Evolutionary conservation across 148 eudicot species (phyloP).

Genomic region (Pharnaceum exiguum): DNA sequence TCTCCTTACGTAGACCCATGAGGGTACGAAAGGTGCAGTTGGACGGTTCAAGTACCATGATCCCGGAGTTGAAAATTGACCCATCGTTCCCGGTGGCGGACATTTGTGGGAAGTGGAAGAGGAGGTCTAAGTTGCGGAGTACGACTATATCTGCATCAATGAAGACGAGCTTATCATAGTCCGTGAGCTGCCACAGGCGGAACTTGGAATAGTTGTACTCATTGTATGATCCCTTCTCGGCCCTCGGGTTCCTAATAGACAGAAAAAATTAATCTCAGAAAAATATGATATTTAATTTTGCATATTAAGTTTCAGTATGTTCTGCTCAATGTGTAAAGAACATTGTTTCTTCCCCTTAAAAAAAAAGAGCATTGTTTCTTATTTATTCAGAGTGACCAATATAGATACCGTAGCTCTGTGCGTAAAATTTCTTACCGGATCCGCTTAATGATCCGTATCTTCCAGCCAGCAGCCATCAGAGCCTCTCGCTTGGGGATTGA

Average conservation of each 20-base stretch:
- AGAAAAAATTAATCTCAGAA: no score
- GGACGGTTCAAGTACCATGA: slow-evolving; percentile 93
- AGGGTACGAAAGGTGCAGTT: slow-evolving; percentile 69
- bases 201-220: slow-evolving; percentile 95
- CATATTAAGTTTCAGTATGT: no score
- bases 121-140: slow-evolving; percentile 60
- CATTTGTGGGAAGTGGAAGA: slow-evolving; percentile 80
- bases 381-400: no score
- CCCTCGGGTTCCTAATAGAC: slow-evolving; percentile 78
- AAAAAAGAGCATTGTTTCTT: no score
- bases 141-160: slow-evolving; percentile 75
- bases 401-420: no score
- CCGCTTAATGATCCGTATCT: slow-evolving; percentile 60
- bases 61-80: slow-evolving; percentile 80
- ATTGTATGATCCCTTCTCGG: slow-evolving; percentile 64
- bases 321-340: no score
- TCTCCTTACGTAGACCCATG: slow-evolving; percentile 50
- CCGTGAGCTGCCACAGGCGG: slow-evolving; percentile 83
- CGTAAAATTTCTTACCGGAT: no score
- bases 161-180: slow-evolving; percentile 73
- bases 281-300: no score
- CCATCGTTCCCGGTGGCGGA: slow-evolving; percentile 77
- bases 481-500: slow-evolving; percentile 49
- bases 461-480: slow-evolving; percentile 71
- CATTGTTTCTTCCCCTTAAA: no score